phyloP scores from a whole-genome alignment of 2,329 filamentous ascomycete genomes.

The Conoideocrella luteorostrata region DNA sequence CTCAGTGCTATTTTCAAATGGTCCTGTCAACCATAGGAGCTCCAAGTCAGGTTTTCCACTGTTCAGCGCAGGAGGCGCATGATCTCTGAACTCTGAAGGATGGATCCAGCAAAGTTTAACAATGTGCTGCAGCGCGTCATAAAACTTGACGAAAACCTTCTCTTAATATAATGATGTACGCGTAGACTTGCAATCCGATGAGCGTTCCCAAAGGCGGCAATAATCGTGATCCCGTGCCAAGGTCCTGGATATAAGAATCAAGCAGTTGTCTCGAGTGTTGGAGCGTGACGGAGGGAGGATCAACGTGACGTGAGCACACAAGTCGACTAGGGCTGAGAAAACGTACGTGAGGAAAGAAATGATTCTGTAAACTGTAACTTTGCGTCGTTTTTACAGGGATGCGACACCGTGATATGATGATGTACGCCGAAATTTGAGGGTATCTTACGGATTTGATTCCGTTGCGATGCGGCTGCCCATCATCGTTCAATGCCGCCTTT shows the following conservation, averaged over 20 bases:
- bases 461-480: conserved; percentile 1
- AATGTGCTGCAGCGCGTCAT: background rate
- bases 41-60: conserved; percentile 2
- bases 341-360: background rate
- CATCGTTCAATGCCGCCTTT: conserved; percentile 5
- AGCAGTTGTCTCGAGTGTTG: conserved; percentile 1
- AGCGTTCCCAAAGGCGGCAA: background rate
- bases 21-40: background rate
- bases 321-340: background rate
- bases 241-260: background rate
- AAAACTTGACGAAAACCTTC: background rate
- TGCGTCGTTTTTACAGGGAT: background rate
- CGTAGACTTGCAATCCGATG: background rate
- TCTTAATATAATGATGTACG: background rate
- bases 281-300: conserved; percentile 3
- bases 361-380: background rate
- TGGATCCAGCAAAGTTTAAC: background rate
- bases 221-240: background rate
- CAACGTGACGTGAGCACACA: background rate
- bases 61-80: conserved; percentile 9
- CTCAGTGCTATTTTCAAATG: background rate
- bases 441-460: background rate
- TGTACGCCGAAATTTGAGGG: conserved; percentile 4
- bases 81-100: conserved; percentile 2
- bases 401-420: conserved; percentile 6